Evolutionary conservation across 1,284 basidiomycete species (phyloP).

Genomic region (Cryptococcus deneoformans): DNA sequence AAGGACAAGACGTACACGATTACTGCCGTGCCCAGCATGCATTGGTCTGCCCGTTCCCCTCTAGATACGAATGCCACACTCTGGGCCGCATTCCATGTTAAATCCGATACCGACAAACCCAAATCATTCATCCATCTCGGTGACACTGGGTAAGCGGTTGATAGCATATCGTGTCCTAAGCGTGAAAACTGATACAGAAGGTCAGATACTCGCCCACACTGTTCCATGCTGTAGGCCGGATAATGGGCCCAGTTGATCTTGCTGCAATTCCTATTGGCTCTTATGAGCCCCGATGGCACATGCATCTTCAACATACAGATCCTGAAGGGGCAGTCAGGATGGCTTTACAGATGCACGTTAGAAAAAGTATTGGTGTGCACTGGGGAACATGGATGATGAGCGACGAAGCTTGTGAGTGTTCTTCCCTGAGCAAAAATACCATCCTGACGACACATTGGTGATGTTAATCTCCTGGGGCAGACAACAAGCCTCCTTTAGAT

Average conservation of each 20-base stretch:
- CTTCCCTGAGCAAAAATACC: background rate
- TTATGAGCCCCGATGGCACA: constrained; percentile 50
- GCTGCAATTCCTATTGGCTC: constrained; percentile 53
- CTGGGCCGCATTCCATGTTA: constrained; percentile 51
- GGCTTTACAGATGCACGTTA: constrained; percentile 41
- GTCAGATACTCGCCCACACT: constrained; percentile 50
- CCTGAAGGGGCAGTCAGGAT: constrained; percentile 50
- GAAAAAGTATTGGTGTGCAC: constrained; percentile 50
- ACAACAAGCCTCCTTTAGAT: constrained; percentile 43
- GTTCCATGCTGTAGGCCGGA: constrained; percentile 49
- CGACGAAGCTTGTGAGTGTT: constrained; percentile 46
- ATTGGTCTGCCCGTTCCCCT: constrained; percentile 53
- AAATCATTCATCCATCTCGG: constrained; percentile 51
- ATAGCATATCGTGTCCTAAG: background rate
- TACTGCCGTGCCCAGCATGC: constrained; percentile 42
- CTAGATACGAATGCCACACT: constrained; percentile 53
- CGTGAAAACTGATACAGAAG: constrained; percentile 3
- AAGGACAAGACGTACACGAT: constrained; percentile 36
- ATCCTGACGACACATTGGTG: background rate
- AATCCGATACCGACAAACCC: constrained; percentile 29
- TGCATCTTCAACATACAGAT: constrained; percentile 50
- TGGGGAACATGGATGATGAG: constrained; percentile 54
- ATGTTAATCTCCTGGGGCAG: constrained; percentile 8
- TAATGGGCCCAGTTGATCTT: constrained; percentile 50
- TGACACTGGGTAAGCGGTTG: constrained; percentile 40